phyloP scores from a whole-genome alignment of 768 basidiomycete species.

The Tylopilus plumbeoviolaceoides region DNA sequence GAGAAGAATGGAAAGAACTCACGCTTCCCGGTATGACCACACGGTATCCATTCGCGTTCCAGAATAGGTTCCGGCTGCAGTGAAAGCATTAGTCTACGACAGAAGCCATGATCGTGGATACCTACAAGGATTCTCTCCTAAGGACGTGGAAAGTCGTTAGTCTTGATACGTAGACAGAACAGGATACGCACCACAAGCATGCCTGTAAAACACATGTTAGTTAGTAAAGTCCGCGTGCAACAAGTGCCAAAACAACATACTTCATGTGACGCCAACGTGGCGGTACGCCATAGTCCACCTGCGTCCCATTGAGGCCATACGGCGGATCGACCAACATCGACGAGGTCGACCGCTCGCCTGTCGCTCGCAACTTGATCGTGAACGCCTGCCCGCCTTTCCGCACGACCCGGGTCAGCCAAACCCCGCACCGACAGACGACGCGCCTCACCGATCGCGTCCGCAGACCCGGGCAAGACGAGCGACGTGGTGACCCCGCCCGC shows the following conservation, averaged over 20 bases:
- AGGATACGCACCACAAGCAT: constrained; percentile 51
- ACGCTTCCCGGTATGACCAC: constrained; percentile 67
- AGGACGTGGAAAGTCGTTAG: not conserved
- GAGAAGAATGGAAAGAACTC: not conserved
- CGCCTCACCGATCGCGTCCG: constrained; percentile 52
- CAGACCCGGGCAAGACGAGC: constrained; percentile 70
- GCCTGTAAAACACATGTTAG: constrained; percentile 34
- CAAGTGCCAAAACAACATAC: constrained; percentile 25
- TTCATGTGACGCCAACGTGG: constrained; percentile 76
- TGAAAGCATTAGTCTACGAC: not conserved
- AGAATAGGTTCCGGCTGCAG: constrained; percentile 29
- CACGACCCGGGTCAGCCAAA: not conserved
- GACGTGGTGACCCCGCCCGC: constrained; percentile 74
- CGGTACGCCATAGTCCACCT: constrained; percentile 29
- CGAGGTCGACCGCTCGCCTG: constrained; percentile 60
- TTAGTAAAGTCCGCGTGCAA: not conserved
- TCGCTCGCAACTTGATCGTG: constrained; percentile 71
- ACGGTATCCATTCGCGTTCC: constrained; percentile 57
- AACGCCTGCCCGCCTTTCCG: constrained; percentile 70
- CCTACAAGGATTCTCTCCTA: constrained; percentile 56
- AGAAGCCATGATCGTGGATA: not conserved
- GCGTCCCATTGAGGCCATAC: constrained; percentile 42
- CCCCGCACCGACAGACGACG: not conserved
- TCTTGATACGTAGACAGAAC: constrained; percentile 2
- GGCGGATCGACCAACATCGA: constrained; percentile 75